These are phyloP conservation scores for Ambrosia artemisiifolia DNA, from an alignment of 129 eudicot species.

Conservation along the genomic window DNA sequence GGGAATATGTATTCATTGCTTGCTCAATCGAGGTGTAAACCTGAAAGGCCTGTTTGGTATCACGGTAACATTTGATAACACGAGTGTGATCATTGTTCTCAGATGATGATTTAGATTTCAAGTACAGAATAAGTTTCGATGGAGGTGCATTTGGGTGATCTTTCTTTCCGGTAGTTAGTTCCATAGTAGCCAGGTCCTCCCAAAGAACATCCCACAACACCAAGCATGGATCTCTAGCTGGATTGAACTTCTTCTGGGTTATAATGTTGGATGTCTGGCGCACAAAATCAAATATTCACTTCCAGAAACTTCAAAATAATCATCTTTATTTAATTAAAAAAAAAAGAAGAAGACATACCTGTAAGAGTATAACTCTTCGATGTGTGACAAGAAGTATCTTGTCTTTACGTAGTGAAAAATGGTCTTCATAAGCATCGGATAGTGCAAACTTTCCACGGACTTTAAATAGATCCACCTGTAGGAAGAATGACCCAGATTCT, in stretches of 20 bases:
- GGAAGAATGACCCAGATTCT: slow-evolving; percentile 86
- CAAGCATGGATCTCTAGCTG: slow-evolving; percentile 94
- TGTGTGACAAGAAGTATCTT: slow-evolving; percentile 82
- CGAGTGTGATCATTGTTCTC: slow-evolving; percentile 83
- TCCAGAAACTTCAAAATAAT: not conserved
- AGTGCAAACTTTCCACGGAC: slow-evolving; percentile 97
- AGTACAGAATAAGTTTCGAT: slow-evolving; percentile 65
- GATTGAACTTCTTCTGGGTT: slow-evolving; percentile 81
- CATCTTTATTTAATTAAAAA: not conserved
- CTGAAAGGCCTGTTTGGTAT: slow-evolving; percentile 70
- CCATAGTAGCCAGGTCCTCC: slow-evolving; percentile 93
- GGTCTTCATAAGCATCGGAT: slow-evolving; percentile 96
- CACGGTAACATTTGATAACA: slow-evolving; percentile 73
- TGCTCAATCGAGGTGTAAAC: slow-evolving; percentile 75
- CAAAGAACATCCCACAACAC: slow-evolving; percentile 87
- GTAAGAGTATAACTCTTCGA: slow-evolving; percentile 83
- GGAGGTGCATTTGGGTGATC: slow-evolving; percentile 74
- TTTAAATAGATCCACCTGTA: slow-evolving; percentile 88
- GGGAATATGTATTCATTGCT: slow-evolving; percentile 73
- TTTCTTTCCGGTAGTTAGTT: slow-evolving; percentile 83
- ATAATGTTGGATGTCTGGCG: slow-evolving; percentile 77
- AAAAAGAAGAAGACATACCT: slow-evolving; percentile 47
- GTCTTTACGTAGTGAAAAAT: slow-evolving; percentile 81
- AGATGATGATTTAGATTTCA: slow-evolving; percentile 45
- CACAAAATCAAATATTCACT: slow-evolving; percentile 14